Conservation (phyloP, 2,329 filamentous ascomycete species). For the Talaromyces piceae region DNA sequence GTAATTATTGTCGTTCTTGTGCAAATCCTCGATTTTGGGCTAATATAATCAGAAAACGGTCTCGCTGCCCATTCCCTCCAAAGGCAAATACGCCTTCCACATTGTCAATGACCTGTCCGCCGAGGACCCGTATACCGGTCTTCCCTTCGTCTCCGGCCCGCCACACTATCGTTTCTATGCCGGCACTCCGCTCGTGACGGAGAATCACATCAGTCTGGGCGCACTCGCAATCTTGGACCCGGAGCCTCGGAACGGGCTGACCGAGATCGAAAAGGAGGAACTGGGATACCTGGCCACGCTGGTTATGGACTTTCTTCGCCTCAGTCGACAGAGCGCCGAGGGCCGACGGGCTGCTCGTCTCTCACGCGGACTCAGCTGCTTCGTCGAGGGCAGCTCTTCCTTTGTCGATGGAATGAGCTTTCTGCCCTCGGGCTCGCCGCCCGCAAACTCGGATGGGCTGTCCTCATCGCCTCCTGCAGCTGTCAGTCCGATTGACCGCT, state of each 20-base stretch:
- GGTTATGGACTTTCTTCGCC: slow-evolving; percentile 54
- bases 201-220: slow-evolving; percentile 52
- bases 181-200: slow-evolving; percentile 54
- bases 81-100: slow-evolving; percentile 21
- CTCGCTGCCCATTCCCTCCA: slow-evolving; percentile 22
- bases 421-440: slow-evolving; percentile 15
- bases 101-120: slow-evolving; percentile 33
- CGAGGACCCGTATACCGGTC: slow-evolving; percentile 31
- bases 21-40: not conserved
- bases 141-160: slow-evolving; percentile 27
- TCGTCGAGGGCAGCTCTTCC: slow-evolving; percentile 46
- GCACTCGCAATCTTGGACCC: slow-evolving; percentile 54
- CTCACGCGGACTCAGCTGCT: slow-evolving; percentile 49
- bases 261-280: slow-evolving; percentile 35
- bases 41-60: slow-evolving; percentile 24
- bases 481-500: slow-evolving; percentile 1
- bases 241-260: slow-evolving; percentile 44
- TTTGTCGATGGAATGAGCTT: slow-evolving; percentile 24
- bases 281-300: slow-evolving; percentile 51
- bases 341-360: slow-evolving; percentile 47
- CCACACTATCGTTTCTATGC: slow-evolving; percentile 46
- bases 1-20: not conserved
- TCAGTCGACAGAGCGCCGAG: slow-evolving; percentile 45
- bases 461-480: slow-evolving; percentile 4
- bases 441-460: slow-evolving; percentile 13